A percentile compares a stretch with the other conserved stretches of the same genome.
These are phyloP conservation scores for Cyclanthera cordifolia DNA, from an alignment of 306 rosid species.

Conservation along the genomic window DNA sequence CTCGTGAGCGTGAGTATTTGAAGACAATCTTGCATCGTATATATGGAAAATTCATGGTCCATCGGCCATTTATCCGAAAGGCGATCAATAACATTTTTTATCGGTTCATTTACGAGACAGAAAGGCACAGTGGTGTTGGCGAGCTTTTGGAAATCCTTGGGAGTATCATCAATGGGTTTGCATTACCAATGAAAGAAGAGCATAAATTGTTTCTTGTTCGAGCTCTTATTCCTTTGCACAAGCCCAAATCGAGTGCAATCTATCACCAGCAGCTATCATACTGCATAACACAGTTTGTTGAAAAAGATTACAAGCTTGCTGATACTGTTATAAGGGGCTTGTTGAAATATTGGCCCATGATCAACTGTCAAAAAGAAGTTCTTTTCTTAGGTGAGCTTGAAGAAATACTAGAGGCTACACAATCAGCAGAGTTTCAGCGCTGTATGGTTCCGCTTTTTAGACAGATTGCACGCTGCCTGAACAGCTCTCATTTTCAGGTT, in stretches of 20 bases:
- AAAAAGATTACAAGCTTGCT: conserved; percentile 90
- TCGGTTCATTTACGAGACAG: conserved; percentile 81
- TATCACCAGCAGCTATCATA: conserved; percentile 92
- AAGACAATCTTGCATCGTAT: conserved; percentile 87
- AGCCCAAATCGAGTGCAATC: conserved; percentile 48
- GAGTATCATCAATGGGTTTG: conserved; percentile 92
- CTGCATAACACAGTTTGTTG: conserved; percentile 90
- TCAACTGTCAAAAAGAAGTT: conserved; percentile 90
- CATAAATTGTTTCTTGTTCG: conserved; percentile 89
- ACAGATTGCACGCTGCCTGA: conserved; percentile 89
- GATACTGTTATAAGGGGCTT: conserved; percentile 83
- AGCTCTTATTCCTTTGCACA: conserved; percentile 85
- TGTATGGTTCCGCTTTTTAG: conserved; percentile 93
- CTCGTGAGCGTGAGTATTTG: conserved; percentile 87
- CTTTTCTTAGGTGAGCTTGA: conserved; percentile 93
- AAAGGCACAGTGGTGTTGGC: conserved; percentile 71
- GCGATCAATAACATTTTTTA: conserved; percentile 87
- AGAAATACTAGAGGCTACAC: conserved; percentile 95
- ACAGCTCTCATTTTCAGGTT: conserved; percentile 90
- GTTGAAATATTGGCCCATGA: conserved; percentile 91
- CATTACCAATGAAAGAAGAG: conserved; percentile 98
- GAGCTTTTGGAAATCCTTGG: conserved; percentile 98
- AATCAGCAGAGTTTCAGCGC: conserved; percentile 74
- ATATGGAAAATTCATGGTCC: conserved; percentile 97
- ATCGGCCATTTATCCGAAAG: conserved; percentile 88